Base-by-base conservation (phyloP, 2,329 filamentous ascomycete genomes). In the Atkinsonella texensis region DNA sequence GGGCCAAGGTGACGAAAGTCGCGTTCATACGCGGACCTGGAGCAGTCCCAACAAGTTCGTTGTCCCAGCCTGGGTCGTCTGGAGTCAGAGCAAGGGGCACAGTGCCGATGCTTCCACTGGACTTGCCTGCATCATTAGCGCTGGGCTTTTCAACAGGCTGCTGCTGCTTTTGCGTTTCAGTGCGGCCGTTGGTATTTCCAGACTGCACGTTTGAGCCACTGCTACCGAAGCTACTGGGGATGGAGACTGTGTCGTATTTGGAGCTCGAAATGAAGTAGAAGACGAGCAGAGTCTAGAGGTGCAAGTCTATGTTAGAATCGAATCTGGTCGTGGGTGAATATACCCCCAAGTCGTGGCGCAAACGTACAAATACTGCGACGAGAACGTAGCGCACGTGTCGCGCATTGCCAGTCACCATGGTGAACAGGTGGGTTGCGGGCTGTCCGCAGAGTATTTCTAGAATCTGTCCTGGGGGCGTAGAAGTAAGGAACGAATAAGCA, bases 1-100 rank as follows among this genome's bases (percentile, higher is more conserved):
- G 85, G 50, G 93, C 93, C 55, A 98, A 80, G 20, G 90, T 95
- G 50, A 98, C 89, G 64, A 98, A 98, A 11, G 93, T 98, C 48
- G 94, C 93, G 70, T 98, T 98, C 77, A 95, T 88, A 62, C 88
- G 86, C 54, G 83, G 80, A 49, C 85, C 85, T 11, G 80, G 73
- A 13, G 79, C 77, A 33, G 76, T 75, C 55, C 70, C 67, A 43
- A 70, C 56, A 40, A 80, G 66, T 50, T 77, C 70, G 54, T 74
- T 64, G 55, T 75, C 65, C 75, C 74, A 81, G 55, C 75, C 74
- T 35, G 70, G 64, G 50, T 78, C 75, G 49, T 70, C 69, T 31
- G 77, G 77, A 35, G 67, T 74, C 65, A 79, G 64, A 54, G 75
- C 66, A 65, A 81, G 72, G 10, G 76, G 74, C 58, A 66, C 68